These are phyloP conservation scores for Paramecium pentaurelia DNA, from an alignment of 73 alveolate genomes.

Conservation along the genomic window DNA sequence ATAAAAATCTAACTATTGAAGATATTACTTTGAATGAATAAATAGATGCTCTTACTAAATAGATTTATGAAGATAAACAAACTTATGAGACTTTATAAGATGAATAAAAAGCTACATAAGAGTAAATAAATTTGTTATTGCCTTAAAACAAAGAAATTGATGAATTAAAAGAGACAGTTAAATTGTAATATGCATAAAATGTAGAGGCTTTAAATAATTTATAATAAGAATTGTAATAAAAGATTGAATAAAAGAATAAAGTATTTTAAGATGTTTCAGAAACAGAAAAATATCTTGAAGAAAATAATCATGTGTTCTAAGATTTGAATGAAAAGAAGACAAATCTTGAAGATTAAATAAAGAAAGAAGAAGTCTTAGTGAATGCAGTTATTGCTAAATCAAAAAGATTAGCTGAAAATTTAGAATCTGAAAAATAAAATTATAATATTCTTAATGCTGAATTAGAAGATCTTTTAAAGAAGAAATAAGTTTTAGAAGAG, in stretches of 20 bases:
- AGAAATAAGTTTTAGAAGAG: neutral
- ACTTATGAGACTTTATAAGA: neutral
- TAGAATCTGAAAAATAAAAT: neutral
- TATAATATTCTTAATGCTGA: neutral
- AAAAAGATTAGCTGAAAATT: neutral
- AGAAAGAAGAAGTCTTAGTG: neutral
- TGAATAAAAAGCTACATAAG: neutral
- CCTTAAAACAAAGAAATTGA: neutral
- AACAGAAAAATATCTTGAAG: neutral
- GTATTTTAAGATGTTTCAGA: neutral
- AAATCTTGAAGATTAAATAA: neutral
- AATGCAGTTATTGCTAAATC: neutral
- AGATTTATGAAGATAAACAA: neutral
- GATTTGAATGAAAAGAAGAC: neutral
- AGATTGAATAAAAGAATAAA: neutral
- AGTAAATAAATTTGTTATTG: neutral
- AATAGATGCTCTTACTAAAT: neutral
- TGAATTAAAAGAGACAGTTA: neutral
- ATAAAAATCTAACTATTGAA: neutral
- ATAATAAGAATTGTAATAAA: neutral
- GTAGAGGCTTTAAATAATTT: neutral
- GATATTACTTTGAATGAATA: neutral
- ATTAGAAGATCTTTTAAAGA: neutral
- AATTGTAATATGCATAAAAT: neutral
- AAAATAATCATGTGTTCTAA: neutral